A percentile compares a stretch with the other conserved stretches of the same genome.
Conservation (phyloP, 148 eudicot genomes). For the Agrostemma githago region DNA sequence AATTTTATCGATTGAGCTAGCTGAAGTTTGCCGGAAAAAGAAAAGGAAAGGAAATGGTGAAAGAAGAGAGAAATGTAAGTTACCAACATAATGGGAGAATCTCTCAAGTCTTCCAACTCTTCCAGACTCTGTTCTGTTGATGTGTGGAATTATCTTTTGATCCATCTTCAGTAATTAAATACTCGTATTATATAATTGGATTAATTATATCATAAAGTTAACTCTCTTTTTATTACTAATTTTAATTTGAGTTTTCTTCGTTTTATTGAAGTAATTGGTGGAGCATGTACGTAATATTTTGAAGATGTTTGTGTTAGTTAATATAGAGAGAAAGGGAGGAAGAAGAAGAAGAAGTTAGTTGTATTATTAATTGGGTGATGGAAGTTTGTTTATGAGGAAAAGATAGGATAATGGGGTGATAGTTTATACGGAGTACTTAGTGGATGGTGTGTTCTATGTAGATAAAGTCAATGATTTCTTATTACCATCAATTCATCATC, state of each 20-base stretch:
- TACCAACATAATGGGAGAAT: slow-evolving; percentile 89
- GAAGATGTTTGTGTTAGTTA: too few species aligned
- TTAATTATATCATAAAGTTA: background rate
- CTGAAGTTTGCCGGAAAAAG: background rate
- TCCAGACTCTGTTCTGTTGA: slow-evolving; percentile 46
- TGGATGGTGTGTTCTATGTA: too few species aligned
- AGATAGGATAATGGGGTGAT: background rate
- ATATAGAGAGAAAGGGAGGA: background rate
- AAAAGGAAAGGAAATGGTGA: background rate
- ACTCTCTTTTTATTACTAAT: background rate
- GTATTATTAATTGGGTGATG: background rate
- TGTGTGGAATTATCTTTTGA: slow-evolving; percentile 39
- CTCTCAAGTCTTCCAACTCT: slow-evolving; percentile 57
- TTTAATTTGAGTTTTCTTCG: background rate
- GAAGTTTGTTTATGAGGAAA: background rate
- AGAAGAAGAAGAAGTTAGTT: too few species aligned
- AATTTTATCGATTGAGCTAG: background rate
- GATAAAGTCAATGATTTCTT: background rate
- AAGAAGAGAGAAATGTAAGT: background rate
- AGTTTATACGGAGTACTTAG: too few species aligned
- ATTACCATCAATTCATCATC: too few species aligned
- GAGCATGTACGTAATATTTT: too few species aligned
- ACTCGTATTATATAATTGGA: background rate
- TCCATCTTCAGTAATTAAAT: slow-evolving; percentile 16
- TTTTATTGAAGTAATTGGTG: background rate